These are phyloP conservation scores for Choricystis sp. DNA, from an alignment of 139 green algal species.

Conservation along the genomic window DNA sequence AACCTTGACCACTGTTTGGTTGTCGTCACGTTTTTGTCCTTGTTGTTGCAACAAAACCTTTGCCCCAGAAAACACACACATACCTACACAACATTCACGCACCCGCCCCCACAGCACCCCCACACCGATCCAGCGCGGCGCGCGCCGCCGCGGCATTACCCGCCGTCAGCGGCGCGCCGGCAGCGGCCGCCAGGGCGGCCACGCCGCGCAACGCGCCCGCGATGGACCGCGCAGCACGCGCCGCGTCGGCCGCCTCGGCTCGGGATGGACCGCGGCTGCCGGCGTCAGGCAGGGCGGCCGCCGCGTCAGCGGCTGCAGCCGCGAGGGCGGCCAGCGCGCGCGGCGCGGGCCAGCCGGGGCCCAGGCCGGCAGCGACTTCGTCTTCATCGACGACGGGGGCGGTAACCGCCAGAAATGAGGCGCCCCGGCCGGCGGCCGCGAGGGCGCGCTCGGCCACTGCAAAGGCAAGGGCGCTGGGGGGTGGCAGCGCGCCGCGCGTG, in stretches of 20 bases:
- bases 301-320: no score
- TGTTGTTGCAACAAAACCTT: not conserved
- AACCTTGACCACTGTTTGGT: no score
- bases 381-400: not conserved
- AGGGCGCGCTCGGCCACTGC: not conserved
- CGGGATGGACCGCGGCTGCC: no score
- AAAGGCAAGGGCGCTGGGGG: no score
- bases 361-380: not conserved
- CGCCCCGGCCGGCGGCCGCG: no score
- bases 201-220: not conserved
- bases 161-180: not conserved
- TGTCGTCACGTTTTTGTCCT: not conserved
- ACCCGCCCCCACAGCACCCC: no score
- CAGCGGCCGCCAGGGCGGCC: not conserved
- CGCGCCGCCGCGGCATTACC: not conserved
- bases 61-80: no score
- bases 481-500: no score
- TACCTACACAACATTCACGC: not conserved
- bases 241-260: not conserved
- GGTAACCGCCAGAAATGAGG: not conserved
- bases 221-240: no score
- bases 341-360: not conserved
- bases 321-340: not conserved
- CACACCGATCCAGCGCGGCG: not conserved
- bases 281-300: not conserved